Evolutionary conservation across 345 rosid genomes (phyloP).

Genomic region (Heritiera fomes): DNA sequence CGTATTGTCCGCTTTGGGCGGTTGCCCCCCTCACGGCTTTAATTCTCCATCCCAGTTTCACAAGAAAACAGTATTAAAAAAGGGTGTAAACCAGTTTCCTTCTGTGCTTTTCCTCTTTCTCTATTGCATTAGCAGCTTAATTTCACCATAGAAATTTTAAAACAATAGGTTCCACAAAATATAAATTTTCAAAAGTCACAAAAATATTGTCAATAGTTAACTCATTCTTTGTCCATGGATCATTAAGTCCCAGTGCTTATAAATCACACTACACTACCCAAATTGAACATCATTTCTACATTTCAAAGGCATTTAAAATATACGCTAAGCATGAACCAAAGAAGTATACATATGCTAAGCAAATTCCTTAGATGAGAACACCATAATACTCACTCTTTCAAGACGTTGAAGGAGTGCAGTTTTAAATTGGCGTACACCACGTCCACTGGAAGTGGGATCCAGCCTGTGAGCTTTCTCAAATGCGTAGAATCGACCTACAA

Average conservation of each 20-base stretch:
- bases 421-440: slow-evolving; percentile 99
- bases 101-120: not conserved
- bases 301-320: not conserved
- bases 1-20: no score
- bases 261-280: not conserved
- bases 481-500: slow-evolving; percentile 93
- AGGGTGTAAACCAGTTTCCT: not conserved
- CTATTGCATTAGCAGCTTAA: not conserved
- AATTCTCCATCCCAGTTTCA: not conserved
- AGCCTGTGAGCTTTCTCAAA: slow-evolving; percentile 95
- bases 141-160: not conserved
- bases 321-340: not conserved
- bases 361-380: not conserved
- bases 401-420: slow-evolving; percentile 98
- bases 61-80: not conserved
- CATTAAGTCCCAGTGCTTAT: not conserved
- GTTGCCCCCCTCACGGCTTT: no score
- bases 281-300: not conserved
- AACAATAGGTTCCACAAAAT: not conserved
- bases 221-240: not conserved
- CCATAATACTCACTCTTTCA: slow-evolving; percentile 63
- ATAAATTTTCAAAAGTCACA: not conserved
- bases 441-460: slow-evolving; percentile 97
- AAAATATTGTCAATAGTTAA: not conserved
- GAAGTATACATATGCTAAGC: not conserved